Base-by-base conservation (phyloP, 164 flowering plant species). In the Houttuynia cordata region DNA sequence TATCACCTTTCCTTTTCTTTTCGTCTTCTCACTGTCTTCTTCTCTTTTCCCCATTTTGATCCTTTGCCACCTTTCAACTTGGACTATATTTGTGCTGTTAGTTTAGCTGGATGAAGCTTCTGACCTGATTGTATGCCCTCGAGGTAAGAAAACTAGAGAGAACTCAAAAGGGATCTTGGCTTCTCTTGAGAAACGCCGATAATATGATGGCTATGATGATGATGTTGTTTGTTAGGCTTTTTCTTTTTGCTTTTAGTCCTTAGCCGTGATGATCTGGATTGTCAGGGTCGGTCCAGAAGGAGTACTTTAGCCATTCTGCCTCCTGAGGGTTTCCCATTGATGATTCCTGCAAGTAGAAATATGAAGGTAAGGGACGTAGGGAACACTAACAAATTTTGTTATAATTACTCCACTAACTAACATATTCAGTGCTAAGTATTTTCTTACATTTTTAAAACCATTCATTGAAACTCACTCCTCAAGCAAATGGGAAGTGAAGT, bases 281-380 rank as follows among this genome's bases (percentile, higher is more conserved):
- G 84, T 86, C 91, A 75, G 93, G 88, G 67, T 86, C 96, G 52
- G 83, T 84, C 97, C 97, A 91, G 80, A 76, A 91, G 68, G 87
- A 79, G 79, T 88, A 91, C 80, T 86, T 88, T 64, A 75, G 58
- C 78, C 81, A 81, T 66, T 81, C 83, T 71, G 79, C 64, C 56
- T 77, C 79, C 66, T 72, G 87, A 64, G 79, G 78, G 71, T 74
- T 84, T 68, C 75, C 57, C 64, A 79, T 78, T 61, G 83, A 71
- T 64, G 82, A 70, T 62, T 78, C 86, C 86, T 81, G 79, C 79
- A 68, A 69, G 37, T 2, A 30, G 37, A 30, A 30, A 30, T 30
- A 30, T 30, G 37, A 30, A 30, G 4, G 37, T 30, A 30, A 30
- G 37, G 4, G 6, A 30, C 2, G 37, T n/a, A n/a, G n/a, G n/a